Percentiles rank a stretch among this genome's conserved stretches.
Conservation (phyloP, 306 rosid species). For the Rosa lucieae region DNA sequence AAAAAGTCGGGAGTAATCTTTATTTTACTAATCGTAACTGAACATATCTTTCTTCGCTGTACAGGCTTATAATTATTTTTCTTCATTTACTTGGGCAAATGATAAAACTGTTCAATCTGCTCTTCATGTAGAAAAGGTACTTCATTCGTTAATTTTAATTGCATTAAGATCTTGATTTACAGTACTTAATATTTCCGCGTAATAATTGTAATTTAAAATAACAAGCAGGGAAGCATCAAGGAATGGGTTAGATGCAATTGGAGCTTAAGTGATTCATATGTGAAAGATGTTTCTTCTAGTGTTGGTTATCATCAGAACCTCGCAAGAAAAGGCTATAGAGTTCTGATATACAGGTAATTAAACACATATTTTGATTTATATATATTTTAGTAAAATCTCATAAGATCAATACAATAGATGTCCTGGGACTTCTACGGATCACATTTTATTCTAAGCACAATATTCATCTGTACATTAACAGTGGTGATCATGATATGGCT, state of each 20-base stretch:
- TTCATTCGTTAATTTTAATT: no score
- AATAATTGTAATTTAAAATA: not conserved
- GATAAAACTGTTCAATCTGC: slow-evolving; percentile 22
- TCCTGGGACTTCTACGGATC: no score
- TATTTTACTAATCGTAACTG: no score
- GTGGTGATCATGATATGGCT: slow-evolving; percentile 31
- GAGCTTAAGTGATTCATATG: not conserved
- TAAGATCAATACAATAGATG: no score
- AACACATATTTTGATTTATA: no score
- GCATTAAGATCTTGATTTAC: not conserved
- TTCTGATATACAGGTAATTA: no score
- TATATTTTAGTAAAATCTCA: no score
- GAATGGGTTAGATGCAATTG: slow-evolving; percentile 33
- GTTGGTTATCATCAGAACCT: no score
- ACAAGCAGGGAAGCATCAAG: slow-evolving; percentile 20
- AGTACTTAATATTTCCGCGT: not conserved
- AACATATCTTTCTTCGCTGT: not conserved
- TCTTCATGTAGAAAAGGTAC: slow-evolving; percentile 4
- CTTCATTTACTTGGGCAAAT: slow-evolving; percentile 2
- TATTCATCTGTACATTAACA: not conserved
- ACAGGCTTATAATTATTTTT: not conserved
- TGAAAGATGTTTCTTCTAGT: no score
- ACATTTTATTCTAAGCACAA: no score
- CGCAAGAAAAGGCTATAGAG: no score
- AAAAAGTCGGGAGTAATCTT: no score